Conservation (phyloP, 2,329 filamentous ascomycete genomes). For the Neopestalotiopsis sp. region DNA sequence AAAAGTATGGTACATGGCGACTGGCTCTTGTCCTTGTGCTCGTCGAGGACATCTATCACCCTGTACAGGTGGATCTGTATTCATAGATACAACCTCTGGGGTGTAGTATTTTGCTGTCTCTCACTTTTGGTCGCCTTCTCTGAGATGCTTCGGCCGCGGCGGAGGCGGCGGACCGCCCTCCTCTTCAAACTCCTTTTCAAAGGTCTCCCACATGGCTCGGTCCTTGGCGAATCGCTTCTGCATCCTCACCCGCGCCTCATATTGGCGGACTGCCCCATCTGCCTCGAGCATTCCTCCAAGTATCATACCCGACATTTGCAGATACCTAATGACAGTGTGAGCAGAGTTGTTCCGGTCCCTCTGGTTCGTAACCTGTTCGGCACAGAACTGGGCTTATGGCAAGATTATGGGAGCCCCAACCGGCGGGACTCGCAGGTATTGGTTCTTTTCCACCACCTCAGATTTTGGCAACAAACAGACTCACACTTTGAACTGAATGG, state of each 20-base stretch:
- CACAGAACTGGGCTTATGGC: too few relatives aligned
- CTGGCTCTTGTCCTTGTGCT: background rate
- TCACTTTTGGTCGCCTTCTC: slow-evolving; percentile 5
- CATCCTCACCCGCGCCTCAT: slow-evolving; percentile 69
- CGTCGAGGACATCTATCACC: background rate
- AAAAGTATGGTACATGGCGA: slow-evolving; percentile 21
- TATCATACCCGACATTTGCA: slow-evolving; percentile 89
- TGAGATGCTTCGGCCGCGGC: slow-evolving; percentile 28
- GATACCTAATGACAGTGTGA: slow-evolving; percentile 60
- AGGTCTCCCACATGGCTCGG: slow-evolving; percentile 71
- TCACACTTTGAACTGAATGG: slow-evolving; percentile 80
- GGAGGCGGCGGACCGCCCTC: slow-evolving; percentile 43
- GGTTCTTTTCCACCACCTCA: too few relatives aligned
- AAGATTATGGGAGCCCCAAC: too few relatives aligned
- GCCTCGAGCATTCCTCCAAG: slow-evolving; percentile 79
- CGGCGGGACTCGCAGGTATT: too few relatives aligned
- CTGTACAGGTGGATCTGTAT: too few relatives aligned
- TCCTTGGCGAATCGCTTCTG: slow-evolving; percentile 69
- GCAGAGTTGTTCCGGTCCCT: background rate
- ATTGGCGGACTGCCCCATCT: slow-evolving; percentile 69
- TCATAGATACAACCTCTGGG: too few relatives aligned
- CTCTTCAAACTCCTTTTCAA: slow-evolving; percentile 65
- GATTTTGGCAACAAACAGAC: slow-evolving; percentile 32
- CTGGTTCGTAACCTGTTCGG: background rate
- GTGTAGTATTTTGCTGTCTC: background rate